Base-by-base conservation (phyloP, 768 basidiomycete genomes). In the Pleurotus citrinopileatus region DNA sequence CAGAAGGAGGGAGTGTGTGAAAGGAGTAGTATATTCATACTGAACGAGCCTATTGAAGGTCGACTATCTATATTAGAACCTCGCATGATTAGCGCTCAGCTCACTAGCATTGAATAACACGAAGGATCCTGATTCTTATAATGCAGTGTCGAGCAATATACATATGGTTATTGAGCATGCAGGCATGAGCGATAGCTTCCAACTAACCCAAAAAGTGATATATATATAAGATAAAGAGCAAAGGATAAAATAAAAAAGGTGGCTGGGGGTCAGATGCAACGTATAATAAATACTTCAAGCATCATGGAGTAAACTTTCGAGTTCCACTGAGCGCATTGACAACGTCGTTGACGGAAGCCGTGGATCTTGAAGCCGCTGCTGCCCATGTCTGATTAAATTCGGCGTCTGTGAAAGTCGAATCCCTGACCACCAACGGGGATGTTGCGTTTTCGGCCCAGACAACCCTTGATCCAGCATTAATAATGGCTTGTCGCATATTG, bases 391-490 rank as follows among this genome's bases (percentile, higher is more conserved):
- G 44, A 50, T 79, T 78, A 60, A 86, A 80, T 10, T 62, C 60
- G 1, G 45, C 43, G 59, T 82, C 72, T 13, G 66, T 68, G 46
- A 78, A 67, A n/a, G 76, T 71, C 20, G 60, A 65, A 64, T 87
- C 84, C 15, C 68, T 70, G 40, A 83, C 81, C 40, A 83, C 73
- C 46, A 70, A 60, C 26, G 78, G 69, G 15, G 83, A 78, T 15
- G 75, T 70, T 6, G 81, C 70, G 53, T 72, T 72, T 55, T 83
- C 72, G 2, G 84, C 69, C 85, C 85, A 87, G 20, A 70, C 60
- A 29, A 84, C 67, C 17, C 65, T 60, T 25, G 65, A 63, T 34
- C 65, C 63, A 29, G 72, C 64, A 15, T 65, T 70, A 47, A 84
- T 76, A 5, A 80, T 73, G 83, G 82, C 86, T 45, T 74, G 65